These are phyloP conservation scores for Erodium texanum DNA, from an alignment of 441 rosid genomes.

Conservation along the genomic window DNA sequence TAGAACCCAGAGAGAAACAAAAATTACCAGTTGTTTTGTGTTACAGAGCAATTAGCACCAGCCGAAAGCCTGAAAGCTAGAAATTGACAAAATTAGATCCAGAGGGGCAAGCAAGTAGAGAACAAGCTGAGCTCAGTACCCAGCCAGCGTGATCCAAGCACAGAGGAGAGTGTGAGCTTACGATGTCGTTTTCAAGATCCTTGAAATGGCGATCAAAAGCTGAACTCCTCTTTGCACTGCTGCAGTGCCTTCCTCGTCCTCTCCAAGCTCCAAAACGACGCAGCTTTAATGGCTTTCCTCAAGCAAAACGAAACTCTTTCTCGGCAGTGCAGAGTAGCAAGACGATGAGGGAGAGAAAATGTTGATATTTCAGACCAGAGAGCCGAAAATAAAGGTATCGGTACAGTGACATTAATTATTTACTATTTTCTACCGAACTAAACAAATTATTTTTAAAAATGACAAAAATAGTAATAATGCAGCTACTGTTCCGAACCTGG, in stretches of 20 bases:
- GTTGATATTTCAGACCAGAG: not conserved
- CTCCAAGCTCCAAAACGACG: conserved; percentile 2
- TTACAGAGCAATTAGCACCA: no score
- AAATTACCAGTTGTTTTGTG: not conserved
- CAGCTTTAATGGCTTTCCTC: conserved; percentile 1
- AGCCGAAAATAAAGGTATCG: not conserved
- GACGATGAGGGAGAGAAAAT: not conserved
- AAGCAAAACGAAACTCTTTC: not conserved
- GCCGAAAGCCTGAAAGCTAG: not conserved
- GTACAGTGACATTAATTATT: not conserved
- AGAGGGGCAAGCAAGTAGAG: not conserved
- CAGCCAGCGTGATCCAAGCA: not conserved
- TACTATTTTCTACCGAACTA: not conserved
- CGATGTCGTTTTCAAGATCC: not conserved
- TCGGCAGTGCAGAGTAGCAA: not conserved
- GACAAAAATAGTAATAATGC: no score
- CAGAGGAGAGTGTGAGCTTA: not conserved
- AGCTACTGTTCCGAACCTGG: no score
- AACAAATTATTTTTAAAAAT: not conserved
- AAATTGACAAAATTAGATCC: not conserved
- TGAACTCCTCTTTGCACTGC: not conserved
- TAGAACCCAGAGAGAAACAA: not conserved
- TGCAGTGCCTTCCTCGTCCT: not conserved
- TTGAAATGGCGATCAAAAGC: not conserved
- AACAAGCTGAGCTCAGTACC: not conserved